Percentiles rank a stretch among this genome's conserved stretches.
Evolutionary conservation across 2,329 filamentous ascomycete genomes (phyloP).

Genomic region (Ampelomyces quisqualis): DNA sequence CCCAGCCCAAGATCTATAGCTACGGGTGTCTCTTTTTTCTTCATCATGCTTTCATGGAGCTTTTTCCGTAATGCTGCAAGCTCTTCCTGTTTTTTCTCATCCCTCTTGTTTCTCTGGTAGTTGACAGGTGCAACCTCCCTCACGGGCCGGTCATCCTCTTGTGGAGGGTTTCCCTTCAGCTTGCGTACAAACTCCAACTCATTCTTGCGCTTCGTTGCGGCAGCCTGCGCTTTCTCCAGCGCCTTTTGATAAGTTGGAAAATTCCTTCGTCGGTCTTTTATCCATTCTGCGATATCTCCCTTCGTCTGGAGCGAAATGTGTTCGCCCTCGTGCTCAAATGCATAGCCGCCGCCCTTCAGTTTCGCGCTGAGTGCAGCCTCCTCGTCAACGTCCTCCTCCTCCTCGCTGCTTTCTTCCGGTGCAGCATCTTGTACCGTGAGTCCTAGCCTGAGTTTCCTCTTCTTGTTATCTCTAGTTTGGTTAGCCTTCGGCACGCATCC

Average conservation of each 20-base stretch:
- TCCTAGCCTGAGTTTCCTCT: slow-evolving; percentile 69
- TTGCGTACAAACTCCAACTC: slow-evolving; percentile 46
- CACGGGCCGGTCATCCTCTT: too few relatives aligned
- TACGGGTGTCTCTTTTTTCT: slow-evolving; percentile 14
- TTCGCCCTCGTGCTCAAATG: slow-evolving; percentile 59
- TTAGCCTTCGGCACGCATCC: slow-evolving; percentile 7
- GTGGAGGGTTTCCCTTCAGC: slow-evolving; percentile 24
- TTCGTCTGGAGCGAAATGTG: slow-evolving; percentile 55
- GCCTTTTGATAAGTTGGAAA: slow-evolving; percentile 77
- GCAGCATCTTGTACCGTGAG: slow-evolving; percentile 65
- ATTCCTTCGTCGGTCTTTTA: slow-evolving; percentile 74
- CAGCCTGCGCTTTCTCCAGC: slow-evolving; percentile 60
- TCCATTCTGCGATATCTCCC: slow-evolving; percentile 75
- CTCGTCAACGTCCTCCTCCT: slow-evolving; percentile 71
- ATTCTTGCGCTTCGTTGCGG: slow-evolving; percentile 21
- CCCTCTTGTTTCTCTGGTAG: slow-evolving; percentile 6
- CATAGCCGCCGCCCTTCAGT: slow-evolving; percentile 55
- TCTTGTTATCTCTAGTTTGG: slow-evolving; percentile 57
- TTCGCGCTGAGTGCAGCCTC: slow-evolving; percentile 53
- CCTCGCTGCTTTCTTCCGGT: slow-evolving; percentile 50
- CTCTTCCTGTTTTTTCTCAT: slow-evolving; percentile 16
- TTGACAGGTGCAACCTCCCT: too few relatives aligned
- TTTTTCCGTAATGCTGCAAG: slow-evolving; percentile 40
- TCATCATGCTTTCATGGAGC: slow-evolving; percentile 36
- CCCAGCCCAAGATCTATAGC: slow-evolving; percentile 31